Percentiles rank a stretch among this genome's conserved stretches.
Evolutionary conservation across 495 filamentous ascomycete species (phyloP).

Genomic region (Recurvomyces mirabilis): DNA sequence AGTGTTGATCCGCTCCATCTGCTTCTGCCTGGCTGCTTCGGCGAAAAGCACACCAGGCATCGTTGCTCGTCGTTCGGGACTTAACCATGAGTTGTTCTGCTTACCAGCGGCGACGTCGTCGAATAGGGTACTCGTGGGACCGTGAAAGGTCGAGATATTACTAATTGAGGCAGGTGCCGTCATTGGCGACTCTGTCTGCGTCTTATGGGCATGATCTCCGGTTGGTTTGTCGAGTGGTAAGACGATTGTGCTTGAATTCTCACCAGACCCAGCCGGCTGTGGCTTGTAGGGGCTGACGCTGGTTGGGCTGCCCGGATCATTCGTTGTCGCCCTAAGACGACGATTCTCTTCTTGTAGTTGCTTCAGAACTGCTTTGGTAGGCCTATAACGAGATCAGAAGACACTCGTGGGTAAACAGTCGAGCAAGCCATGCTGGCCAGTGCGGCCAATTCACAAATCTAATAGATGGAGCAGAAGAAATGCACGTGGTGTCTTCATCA

Average conservation of each 20-base stretch:
- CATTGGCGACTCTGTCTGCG: no score
- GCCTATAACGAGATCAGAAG: neutral
- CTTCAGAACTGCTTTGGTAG: neutral
- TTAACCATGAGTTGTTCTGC: neutral
- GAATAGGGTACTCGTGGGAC: neutral
- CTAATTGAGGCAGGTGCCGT: neutral
- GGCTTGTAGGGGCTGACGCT: no score
- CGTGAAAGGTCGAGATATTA: neutral
- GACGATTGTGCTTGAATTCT: no score
- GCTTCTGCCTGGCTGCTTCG: neutral
- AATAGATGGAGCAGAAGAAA: no score
- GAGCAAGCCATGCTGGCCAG: no score
- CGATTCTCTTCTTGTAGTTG: neutral
- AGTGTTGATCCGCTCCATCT: neutral
- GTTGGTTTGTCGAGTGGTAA: no score
- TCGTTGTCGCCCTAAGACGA: neutral
- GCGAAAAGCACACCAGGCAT: neutral
- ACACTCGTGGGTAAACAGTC: no score
- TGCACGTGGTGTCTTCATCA: no score
- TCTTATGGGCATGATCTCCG: no score
- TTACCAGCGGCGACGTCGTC: neutral
- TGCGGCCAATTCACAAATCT: no score
- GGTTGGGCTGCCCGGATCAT: no score
- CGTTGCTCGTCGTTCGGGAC: neutral
- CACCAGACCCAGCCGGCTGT: no score